Evolutionary conservation across 2,329 filamentous ascomycete genomes (phyloP).

Genomic region (Lomentospora prolificans): DNA sequence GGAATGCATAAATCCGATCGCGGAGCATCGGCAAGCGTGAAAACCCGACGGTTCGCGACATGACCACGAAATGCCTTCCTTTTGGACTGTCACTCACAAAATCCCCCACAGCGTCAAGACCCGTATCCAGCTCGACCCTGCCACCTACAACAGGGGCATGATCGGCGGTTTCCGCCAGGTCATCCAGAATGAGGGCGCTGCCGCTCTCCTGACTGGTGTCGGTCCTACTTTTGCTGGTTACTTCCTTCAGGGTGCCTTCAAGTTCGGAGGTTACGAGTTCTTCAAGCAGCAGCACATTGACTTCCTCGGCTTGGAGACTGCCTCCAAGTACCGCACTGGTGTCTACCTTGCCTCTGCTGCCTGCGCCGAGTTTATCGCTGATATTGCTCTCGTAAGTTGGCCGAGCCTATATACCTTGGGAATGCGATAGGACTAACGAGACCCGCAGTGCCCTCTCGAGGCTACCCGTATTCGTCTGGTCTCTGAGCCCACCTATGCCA

Average conservation of each 20-base stretch:
- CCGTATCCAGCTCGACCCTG: slow-evolving; percentile 85
- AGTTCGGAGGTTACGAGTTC: slow-evolving; percentile 84
- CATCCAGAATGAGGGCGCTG: slow-evolving; percentile 73
- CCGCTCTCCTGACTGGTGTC: slow-evolving; percentile 75
- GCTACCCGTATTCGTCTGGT: slow-evolving; percentile 90
- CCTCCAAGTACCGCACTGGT: slow-evolving; percentile 67
- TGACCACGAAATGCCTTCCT: background rate
- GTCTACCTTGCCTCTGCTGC: slow-evolving; percentile 68
- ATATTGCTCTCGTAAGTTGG: slow-evolving; percentile 54
- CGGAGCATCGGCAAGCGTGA: background rate
- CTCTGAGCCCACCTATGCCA: slow-evolving; percentile 77
- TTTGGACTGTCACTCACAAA: background rate
- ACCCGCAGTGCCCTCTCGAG: slow-evolving; percentile 76
- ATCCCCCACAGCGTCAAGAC: slow-evolving; percentile 68
- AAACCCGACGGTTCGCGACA: background rate
- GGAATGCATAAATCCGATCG: background rate
- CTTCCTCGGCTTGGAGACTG: slow-evolving; percentile 65
- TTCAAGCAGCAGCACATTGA: slow-evolving; percentile 92
- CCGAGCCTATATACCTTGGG: background rate
- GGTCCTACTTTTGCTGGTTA: slow-evolving; percentile 83
- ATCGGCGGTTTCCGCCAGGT: slow-evolving; percentile 82
- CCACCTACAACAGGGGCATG: slow-evolving; percentile 79
- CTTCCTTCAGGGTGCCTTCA: slow-evolving; percentile 77
- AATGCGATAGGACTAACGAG: no score
- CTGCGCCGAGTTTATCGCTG: slow-evolving; percentile 58